Percentiles rank a stretch among this genome's conserved stretches.
phyloP scores from a whole-genome alignment of 495 filamentous ascomycete species.

The Aspergillus homomorphus region DNA sequence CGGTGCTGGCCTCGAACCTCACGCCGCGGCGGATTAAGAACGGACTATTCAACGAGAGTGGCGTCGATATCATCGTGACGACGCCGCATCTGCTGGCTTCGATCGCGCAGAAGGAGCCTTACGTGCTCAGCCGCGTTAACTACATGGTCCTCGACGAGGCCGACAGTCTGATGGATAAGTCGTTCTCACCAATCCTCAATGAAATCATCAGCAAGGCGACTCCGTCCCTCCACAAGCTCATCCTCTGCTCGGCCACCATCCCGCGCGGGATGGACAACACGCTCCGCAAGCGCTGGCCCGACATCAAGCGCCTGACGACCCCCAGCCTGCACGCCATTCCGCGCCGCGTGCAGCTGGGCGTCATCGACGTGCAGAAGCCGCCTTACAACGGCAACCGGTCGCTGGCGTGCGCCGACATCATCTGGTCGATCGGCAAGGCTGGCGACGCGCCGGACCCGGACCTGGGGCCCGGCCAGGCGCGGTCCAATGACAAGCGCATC shows the following conservation, averaged over 20 bases:
- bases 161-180: conserved; percentile 90
- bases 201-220: conserved; percentile 72
- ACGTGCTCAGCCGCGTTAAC: conserved; percentile 79
- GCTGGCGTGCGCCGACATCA: conserved; percentile 88
- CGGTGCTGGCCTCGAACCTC: conserved; percentile 71
- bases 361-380: conserved; percentile 83
- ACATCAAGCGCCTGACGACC: conserved; percentile 80
- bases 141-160: conserved; percentile 93
- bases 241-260: conserved; percentile 96
- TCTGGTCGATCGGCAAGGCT: conserved; percentile 88
- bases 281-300: conserved; percentile 75
- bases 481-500: conserved; percentile 71
- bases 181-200: conserved; percentile 78
- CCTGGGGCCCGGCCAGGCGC: conserved; percentile 32
- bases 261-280: conserved; percentile 80
- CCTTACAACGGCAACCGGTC: conserved; percentile 88
- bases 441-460: conserved; percentile 44
- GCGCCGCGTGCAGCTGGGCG: conserved; percentile 87
- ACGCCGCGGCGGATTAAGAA: conserved; percentile 77
- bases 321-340: conserved; percentile 95
- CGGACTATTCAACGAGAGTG: conserved; percentile 73
- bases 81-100: conserved; percentile 86
- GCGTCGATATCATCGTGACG: conserved; percentile 81
- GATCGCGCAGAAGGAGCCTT: conserved; percentile 81
- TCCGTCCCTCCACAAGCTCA: conserved; percentile 79